Percentiles rank a stretch among this genome's conserved stretches.
These are phyloP conservation scores for Volvox reticuliferus DNA, from an alignment of 139 green algal species.

Conservation along the genomic window DNA sequence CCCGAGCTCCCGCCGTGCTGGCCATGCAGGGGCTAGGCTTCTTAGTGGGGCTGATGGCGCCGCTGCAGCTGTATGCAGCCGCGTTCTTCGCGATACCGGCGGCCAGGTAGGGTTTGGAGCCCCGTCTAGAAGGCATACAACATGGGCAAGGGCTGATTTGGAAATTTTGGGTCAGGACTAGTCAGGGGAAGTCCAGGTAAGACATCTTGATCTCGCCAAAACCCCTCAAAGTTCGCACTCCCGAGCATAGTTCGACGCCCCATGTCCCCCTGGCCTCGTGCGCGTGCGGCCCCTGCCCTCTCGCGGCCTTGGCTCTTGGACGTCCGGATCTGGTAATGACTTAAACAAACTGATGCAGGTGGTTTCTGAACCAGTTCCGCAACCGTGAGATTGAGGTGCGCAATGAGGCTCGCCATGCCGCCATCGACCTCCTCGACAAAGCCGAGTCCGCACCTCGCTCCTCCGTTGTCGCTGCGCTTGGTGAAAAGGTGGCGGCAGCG, in stretches of 20 bases:
- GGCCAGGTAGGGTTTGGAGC: conserved; percentile 59
- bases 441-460: background rate
- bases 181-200: too few species aligned
- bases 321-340: too few species aligned
- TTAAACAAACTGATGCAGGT: background rate
- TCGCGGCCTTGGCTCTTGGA: too few species aligned
- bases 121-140: too few species aligned
- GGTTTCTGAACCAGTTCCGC: conserved; percentile 39
- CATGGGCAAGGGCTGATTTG: too few species aligned
- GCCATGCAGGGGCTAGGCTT: conserved; percentile 49
- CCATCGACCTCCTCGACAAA: conserved; percentile 17
- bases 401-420: conserved; percentile 74
- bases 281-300: too few species aligned
- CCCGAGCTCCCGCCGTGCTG: background rate
- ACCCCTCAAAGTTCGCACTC: too few species aligned
- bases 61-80: conserved; percentile 86
- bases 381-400: conserved; percentile 84
- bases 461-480: conserved; percentile 6
- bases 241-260: too few species aligned
- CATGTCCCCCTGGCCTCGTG: too few species aligned
- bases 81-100: conserved; percentile 92
- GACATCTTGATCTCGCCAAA: too few species aligned
- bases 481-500: conserved; percentile 40
- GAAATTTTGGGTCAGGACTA: too few species aligned
- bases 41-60: conserved; percentile 39